phyloP scores from a whole-genome alignment of 2,329 filamentous ascomycete genomes.

The Westerdykella ornata region DNA sequence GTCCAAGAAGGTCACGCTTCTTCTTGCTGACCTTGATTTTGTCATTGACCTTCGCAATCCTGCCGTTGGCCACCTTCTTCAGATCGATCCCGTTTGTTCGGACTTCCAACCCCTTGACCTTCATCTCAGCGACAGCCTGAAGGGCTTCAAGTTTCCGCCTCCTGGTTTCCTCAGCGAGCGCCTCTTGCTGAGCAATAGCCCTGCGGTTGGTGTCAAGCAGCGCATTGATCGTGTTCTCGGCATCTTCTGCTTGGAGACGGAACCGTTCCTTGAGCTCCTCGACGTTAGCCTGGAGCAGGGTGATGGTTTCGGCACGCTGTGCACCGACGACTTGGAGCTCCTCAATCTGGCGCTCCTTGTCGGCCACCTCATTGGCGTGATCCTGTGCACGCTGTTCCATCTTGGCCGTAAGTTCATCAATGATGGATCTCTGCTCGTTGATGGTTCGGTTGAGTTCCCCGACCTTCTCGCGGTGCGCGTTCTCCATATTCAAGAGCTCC shows the following conservation, averaged over 20 bases:
- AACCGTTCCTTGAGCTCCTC: constrained; percentile 30
- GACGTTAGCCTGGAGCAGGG: constrained; percentile 25
- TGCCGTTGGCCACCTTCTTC: constrained; percentile 24
- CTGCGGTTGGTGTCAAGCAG: constrained; percentile 23
- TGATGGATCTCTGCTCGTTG: constrained; percentile 34
- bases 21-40: constrained; percentile 31
- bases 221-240: constrained; percentile 26
- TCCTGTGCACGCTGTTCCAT: constrained; percentile 19
- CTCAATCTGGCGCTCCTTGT: constrained; percentile 27
- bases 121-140: constrained; percentile 28
- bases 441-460: constrained; percentile 34
- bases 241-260: constrained; percentile 22
- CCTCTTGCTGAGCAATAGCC: constrained; percentile 27
- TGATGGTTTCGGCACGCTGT: constrained; percentile 28
- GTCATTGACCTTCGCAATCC: constrained; percentile 26
- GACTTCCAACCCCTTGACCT: constrained; percentile 27
- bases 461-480: constrained; percentile 24
- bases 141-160: constrained; percentile 25
- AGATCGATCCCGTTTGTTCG: constrained; percentile 22
- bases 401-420: constrained; percentile 28
- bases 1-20: constrained; percentile 17
- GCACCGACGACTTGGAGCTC: constrained; percentile 32
- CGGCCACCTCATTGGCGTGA: constrained; percentile 20
- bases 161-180: constrained; percentile 21
- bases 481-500: constrained; percentile 27